Conservation (phyloP, 2,329 filamentous ascomycete species). For the Cordyceps cateniannulata region DNA sequence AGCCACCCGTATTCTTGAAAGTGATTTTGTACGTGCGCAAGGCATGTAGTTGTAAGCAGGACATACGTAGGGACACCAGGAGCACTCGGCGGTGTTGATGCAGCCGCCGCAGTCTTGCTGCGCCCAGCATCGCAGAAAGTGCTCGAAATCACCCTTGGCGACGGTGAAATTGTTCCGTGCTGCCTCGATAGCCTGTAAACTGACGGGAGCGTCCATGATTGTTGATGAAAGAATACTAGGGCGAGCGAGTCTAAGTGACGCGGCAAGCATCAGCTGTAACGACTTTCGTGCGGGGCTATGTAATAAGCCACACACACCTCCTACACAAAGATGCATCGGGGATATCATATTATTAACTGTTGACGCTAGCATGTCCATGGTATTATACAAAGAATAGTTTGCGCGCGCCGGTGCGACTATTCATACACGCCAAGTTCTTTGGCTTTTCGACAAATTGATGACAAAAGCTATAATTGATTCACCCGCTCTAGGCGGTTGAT, state of each 20-base stretch:
- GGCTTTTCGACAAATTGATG: neutral
- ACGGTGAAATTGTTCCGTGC: conserved; percentile 25
- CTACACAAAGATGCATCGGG: neutral
- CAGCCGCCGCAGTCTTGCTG: conserved; percentile 43
- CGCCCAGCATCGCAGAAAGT: conserved; percentile 45
- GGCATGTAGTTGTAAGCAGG: conserved; percentile 7
- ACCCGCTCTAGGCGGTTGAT: conserved; percentile 12
- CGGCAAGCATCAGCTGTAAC: neutral
- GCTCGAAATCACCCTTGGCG: conserved; percentile 26
- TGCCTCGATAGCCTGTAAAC: conserved; percentile 6
- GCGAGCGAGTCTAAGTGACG: neutral
- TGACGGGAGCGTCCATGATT: neutral
- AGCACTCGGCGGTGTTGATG: conserved; percentile 36
- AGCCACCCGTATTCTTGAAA: neutral
- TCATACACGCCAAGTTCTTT: neutral
- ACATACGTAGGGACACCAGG: conserved; percentile 49
- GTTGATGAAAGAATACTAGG: neutral
- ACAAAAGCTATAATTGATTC: neutral
- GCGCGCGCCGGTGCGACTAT: neutral
- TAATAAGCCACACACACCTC: neutral
- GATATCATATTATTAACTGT: neutral
- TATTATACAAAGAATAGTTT: conserved; percentile 7
- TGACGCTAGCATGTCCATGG: conserved; percentile 7
- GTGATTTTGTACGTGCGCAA: neutral
- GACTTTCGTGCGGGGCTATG: conserved; percentile 4